Conservation (phyloP, 768 basidiomycete species). For the Mycena rebaudengoi region DNA sequence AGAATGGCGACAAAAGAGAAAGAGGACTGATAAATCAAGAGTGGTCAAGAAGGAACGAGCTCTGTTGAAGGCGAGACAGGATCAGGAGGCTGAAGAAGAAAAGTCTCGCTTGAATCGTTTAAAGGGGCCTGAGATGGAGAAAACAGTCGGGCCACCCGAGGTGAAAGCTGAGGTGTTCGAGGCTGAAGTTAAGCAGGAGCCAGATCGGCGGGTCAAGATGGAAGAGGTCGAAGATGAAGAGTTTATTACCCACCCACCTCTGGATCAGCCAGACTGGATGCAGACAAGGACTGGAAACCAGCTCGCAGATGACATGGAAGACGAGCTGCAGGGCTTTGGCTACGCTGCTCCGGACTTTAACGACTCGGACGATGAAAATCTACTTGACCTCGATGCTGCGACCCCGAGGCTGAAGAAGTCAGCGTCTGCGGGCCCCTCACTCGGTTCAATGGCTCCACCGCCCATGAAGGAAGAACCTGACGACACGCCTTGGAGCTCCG, state of each 20-base stretch:
- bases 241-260: conserved; percentile 4
- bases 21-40: conserved; percentile 24
- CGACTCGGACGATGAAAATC: conserved; percentile 25
- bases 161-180: conserved; percentile 22
- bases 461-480: conserved; percentile 19
- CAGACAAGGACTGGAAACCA: neutral
- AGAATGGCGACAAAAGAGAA: conserved; percentile 31
- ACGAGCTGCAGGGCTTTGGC: conserved; percentile 4
- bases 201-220: conserved; percentile 19
- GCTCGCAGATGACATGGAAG: neutral
- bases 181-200: conserved; percentile 17
- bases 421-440: neutral
- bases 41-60: conserved; percentile 29
- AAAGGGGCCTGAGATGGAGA: conserved; percentile 7
- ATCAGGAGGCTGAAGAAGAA: conserved; percentile 32
- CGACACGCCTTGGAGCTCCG: conserved; percentile 32
- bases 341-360: conserved; percentile 15
- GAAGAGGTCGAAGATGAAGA: conserved; percentile 25
- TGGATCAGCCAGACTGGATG: neutral
- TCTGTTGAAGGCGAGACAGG: conserved; percentile 24
- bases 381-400: conserved; percentile 25
- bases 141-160: neutral
- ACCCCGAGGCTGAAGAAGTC: conserved; percentile 20
- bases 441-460: conserved; percentile 18
- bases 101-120: conserved; percentile 27